Evolutionary conservation across 441 rosid genomes (phyloP).

Genomic region (Gossypium davidsonii): DNA sequence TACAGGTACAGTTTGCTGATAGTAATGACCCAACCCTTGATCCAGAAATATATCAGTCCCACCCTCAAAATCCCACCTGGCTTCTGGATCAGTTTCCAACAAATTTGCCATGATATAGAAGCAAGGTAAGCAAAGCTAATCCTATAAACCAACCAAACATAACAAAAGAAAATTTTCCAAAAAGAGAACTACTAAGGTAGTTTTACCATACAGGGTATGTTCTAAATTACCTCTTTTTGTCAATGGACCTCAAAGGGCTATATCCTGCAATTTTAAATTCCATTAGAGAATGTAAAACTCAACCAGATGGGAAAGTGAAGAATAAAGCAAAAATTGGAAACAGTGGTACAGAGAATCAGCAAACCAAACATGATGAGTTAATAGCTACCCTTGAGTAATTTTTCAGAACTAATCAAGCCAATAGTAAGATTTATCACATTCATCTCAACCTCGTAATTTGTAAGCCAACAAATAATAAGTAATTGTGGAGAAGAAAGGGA

Average conservation of each 20-base stretch:
- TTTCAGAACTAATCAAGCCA: constrained; percentile 4
- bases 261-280: constrained; percentile 48
- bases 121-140: neutral
- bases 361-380: neutral
- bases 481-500: neutral
- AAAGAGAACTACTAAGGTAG: neutral
- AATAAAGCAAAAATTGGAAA: neutral
- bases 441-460: neutral
- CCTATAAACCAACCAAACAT: neutral
- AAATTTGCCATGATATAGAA: neutral
- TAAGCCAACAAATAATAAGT: neutral
- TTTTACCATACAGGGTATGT: neutral
- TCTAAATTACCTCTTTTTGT: constrained; percentile 44
- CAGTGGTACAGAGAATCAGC: neutral
- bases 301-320: constrained; percentile 7
- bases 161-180: neutral
- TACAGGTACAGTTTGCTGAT: neutral
- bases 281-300: constrained; percentile 10
- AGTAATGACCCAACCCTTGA: neutral
- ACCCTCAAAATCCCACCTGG: neutral
- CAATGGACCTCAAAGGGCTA: constrained; percentile 51
- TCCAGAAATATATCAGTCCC: neutral
- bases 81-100: neutral
- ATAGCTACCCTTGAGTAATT: neutral
- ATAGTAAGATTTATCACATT: constrained; percentile 2